Percentiles rank a stretch among this genome's conserved stretches.
phyloP scores from a whole-genome alignment of 1,139 yeast genomes.

The Scheffersomyces lignicola region DNA sequence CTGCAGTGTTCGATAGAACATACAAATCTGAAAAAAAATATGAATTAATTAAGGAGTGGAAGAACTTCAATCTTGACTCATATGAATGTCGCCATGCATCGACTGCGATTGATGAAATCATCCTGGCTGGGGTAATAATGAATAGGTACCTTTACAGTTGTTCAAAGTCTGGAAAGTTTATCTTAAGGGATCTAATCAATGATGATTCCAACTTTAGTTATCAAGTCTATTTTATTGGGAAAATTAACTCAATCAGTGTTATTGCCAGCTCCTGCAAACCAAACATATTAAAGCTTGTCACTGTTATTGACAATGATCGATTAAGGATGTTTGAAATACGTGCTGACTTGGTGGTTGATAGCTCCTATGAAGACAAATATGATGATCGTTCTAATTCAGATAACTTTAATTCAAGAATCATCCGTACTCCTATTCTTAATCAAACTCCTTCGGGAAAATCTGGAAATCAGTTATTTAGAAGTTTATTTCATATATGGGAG shows the following conservation, averaged over 20 bases:
- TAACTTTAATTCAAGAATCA: no score
- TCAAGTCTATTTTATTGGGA: constrained; percentile 17
- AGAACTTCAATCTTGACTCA: constrained; percentile 22
- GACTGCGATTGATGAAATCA: constrained; percentile 16
- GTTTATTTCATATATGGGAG: no score
- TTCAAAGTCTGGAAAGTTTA: constrained; percentile 43
- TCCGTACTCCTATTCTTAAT: no score
- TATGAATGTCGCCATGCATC: constrained; percentile 21
- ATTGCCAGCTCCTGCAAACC: constrained; percentile 4
- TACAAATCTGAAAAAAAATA: constrained; percentile 11
- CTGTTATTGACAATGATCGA: constrained; percentile 6
- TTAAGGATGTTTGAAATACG: no score
- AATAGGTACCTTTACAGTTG: constrained; percentile 43
- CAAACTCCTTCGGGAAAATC: no score
- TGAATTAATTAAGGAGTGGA: constrained; percentile 39
- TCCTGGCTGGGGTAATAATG: constrained; percentile 27
- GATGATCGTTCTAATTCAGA: no score
- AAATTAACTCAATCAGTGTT: neutral
- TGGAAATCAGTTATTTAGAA: no score
- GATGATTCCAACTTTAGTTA: constrained; percentile 38
- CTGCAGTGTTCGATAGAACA: constrained; percentile 1
- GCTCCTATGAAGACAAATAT: no score
- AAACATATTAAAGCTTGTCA: constrained; percentile 6
- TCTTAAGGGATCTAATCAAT: constrained; percentile 43
- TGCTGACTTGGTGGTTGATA: no score